Percentiles rank a stretch among this genome's conserved stretches.
phyloP scores from a whole-genome alignment of 805 yeast species.

The Groenewaldozyma salmanticensis region DNA sequence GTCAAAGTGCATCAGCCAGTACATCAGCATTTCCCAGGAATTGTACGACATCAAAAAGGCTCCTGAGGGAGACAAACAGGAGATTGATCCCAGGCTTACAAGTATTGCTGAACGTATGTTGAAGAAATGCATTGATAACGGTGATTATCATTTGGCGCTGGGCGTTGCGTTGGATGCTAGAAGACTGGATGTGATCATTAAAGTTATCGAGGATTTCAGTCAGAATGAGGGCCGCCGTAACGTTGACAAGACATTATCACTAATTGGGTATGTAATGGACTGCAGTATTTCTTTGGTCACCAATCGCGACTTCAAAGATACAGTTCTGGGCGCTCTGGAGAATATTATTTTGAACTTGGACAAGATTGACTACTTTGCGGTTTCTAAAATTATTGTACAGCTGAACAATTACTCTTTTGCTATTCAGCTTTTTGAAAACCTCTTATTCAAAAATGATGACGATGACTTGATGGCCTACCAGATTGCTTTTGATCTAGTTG shows the following conservation, averaged over 20 bases:
- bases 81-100: slow-evolving; percentile 52
- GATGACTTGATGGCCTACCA: slow-evolving; percentile 64
- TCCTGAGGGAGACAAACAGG: slow-evolving; percentile 10
- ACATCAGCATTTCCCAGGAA: slow-evolving; percentile 54
- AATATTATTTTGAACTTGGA: slow-evolving; percentile 45
- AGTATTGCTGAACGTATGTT: slow-evolving; percentile 81
- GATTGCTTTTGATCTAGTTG: slow-evolving; percentile 90
- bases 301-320: slow-evolving; percentile 55
- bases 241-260: slow-evolving; percentile 33
- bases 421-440: slow-evolving; percentile 51
- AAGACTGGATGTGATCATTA: slow-evolving; percentile 58
- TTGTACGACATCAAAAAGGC: slow-evolving; percentile 28
- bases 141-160: slow-evolving; percentile 70
- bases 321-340: slow-evolving; percentile 55
- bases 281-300: slow-evolving; percentile 54
- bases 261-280: slow-evolving; percentile 66
- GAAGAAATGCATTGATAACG: slow-evolving; percentile 57
- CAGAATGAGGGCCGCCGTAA: slow-evolving; percentile 1
- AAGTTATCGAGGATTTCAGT: slow-evolving; percentile 12
- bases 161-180: slow-evolving; percentile 88
- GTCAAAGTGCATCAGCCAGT: slow-evolving; percentile 81
- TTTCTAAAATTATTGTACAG: slow-evolving; percentile 81
- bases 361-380: slow-evolving; percentile 70
- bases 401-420: slow-evolving; percentile 71
- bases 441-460: slow-evolving; percentile 40